Evolutionary conservation across 208 protist species (phyloP), one percentile per base, ranked within the genome.

Genomic region (Acanthamoeba culbertsoni): DNA sequence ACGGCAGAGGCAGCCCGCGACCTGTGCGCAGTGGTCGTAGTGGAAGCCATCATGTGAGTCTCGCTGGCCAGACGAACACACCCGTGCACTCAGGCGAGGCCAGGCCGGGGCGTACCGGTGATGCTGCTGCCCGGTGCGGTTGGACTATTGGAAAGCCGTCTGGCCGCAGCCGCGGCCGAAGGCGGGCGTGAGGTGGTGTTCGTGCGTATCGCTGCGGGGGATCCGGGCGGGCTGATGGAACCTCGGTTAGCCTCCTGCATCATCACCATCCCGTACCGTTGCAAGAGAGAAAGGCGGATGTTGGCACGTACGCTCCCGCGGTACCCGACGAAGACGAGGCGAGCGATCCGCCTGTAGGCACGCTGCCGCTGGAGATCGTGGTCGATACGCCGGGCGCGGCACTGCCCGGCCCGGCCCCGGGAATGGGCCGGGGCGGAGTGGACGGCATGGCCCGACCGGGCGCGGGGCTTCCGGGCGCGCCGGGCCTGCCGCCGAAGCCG

Each of bases 1-100:
- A 31, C 37, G 73, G 73, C 45, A 84, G 43, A 37, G 73, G 73
- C 73, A 84, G 73, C 23, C 73, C 73, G 35, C 73, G 73, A n/a
- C 68, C 68, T 79, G 68, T 5, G 37, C 28, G 14, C 16, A 59
- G 23, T 59, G 51, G 51, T 59, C 51, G 51, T 14, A 59, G 51
- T 59, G 14, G 23, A 59, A 59, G 16, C 23, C 51, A 59, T 59
- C 14, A 23, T 59, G 14, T 59, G 16, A 59, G 48, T 23, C 48
- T 18, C 18, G 48, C 48, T 18, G 48, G 48, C 8, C 48, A 55
- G 48, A 8, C 8, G 12, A 55, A 8, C 18, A 18, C 12, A 8
- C 18, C 12, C 48, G 48, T 23, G 12, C 8, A 23, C 12, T 55
- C 48, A 55, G 48, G 18, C 12, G 18, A 55, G 48, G 59, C 31